phyloP scores from a whole-genome alignment of 2,329 filamentous ascomycete genomes.

The Paramyrothecium sp. region DNA sequence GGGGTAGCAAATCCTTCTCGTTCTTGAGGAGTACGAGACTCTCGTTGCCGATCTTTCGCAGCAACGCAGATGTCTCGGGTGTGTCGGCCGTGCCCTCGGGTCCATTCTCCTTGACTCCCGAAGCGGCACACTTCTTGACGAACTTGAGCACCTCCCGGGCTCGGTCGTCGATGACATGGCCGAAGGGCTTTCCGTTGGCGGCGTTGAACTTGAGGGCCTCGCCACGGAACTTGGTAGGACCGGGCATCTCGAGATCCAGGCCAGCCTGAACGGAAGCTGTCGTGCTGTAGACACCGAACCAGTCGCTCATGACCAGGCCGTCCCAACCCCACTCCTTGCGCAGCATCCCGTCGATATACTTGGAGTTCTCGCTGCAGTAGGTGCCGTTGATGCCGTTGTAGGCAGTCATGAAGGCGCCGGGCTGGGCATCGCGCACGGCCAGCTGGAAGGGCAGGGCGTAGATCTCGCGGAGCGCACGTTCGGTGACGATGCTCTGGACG shows the following conservation, averaged over 20 bases:
- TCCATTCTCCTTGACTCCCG: slow-evolving; percentile 53
- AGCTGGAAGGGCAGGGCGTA: slow-evolving; percentile 59
- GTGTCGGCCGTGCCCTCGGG: slow-evolving; percentile 56
- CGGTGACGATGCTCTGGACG: slow-evolving; percentile 53
- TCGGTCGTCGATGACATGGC: slow-evolving; percentile 56
- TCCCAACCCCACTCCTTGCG: slow-evolving; percentile 58
- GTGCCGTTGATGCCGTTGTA: slow-evolving; percentile 60
- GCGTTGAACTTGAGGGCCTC: slow-evolving; percentile 51
- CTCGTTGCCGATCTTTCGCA: slow-evolving; percentile 65
- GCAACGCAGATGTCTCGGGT: slow-evolving; percentile 59
- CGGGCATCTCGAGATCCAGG: slow-evolving; percentile 61
- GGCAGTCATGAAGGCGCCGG: slow-evolving; percentile 56
- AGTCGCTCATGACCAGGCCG: slow-evolving; percentile 59
- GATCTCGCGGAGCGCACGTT: slow-evolving; percentile 57
- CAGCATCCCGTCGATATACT: slow-evolving; percentile 49
- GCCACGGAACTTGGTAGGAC: slow-evolving; percentile 49
- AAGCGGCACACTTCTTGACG: slow-evolving; percentile 54
- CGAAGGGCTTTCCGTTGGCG: slow-evolving; percentile 54
- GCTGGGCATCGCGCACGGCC: slow-evolving; percentile 48
- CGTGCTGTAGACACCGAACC: slow-evolving; percentile 57
- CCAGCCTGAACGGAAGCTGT: slow-evolving; percentile 49
- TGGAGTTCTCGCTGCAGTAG: slow-evolving; percentile 52
- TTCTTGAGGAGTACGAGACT: slow-evolving; percentile 76
- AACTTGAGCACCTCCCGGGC: slow-evolving; percentile 57
- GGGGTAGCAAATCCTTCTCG: slow-evolving; percentile 59